Evolutionary conservation across 164 flowering plant species (phyloP), one percentile per base, ranked within the genome.

Genomic region (Malania oleifera): DNA sequence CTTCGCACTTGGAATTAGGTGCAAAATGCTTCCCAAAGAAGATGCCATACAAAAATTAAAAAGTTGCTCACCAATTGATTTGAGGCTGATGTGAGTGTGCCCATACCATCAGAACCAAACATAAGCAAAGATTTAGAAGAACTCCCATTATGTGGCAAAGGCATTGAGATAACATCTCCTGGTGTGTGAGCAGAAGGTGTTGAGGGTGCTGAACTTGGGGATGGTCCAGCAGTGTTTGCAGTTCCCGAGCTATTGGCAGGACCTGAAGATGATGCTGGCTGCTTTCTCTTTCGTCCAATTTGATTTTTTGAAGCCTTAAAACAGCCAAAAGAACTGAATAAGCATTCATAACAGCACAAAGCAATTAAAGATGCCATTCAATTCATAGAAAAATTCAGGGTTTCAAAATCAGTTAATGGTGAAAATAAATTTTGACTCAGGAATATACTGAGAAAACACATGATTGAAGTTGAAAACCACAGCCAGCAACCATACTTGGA

Each of bases 161-260:
- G 61, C 57, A 64, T 63, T 35, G 79, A 66, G 25, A 72, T 60
- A 5, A 25, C 62, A 69, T 72, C 74, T 57, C 76, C 78, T 3
- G 70, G 74, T 29, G 75, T 69, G 60, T 74, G 76, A 43, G 72
- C 61, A 20, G 78, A 77, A 43, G 78, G 78, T 13, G 74, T 53
- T 59, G 81, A 77, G 11, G 76, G 74, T 57, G 61, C 61, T 49
- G 77, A 68, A 64, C 72, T 64, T 1, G 72, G 71, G 14, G 72
- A 71, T 34, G 76, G 75, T 52, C 74, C 79, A 49, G 75, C 38
- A 13, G 70, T 72, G 39, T 75, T 75, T 52, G 71, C 77, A 59
- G 74, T 71, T 14, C 74, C 79, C 15, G 76, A 62, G 61, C 77
- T 74, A 60, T 72, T 74, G 34, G 77, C 73, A 46, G 79, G 75